Conservation (phyloP, 805 yeast species). For the Ogataea chonburiensis region DNA sequence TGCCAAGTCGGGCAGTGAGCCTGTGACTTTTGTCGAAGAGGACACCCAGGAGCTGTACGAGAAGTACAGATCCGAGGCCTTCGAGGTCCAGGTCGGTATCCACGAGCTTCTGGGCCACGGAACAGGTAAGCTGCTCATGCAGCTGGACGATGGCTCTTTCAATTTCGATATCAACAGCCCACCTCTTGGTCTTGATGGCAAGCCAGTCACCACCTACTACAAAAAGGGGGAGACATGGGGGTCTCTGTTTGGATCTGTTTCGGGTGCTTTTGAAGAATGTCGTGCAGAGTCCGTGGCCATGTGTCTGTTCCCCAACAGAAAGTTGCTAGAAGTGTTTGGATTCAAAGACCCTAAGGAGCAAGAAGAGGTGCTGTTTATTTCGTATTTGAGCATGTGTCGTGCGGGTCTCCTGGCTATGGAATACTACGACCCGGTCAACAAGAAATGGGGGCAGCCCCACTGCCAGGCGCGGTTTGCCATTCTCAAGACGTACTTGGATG, state of each 20-base stretch:
- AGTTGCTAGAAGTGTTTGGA: constrained; percentile 72
- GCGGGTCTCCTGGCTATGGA: constrained; percentile 84
- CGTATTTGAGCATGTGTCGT: constrained; percentile 79
- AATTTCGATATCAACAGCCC: constrained; percentile 69
- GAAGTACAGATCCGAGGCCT: constrained; percentile 74
- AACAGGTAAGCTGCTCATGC: constrained; percentile 73
- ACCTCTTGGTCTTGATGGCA: constrained; percentile 58
- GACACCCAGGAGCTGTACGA: constrained; percentile 57
- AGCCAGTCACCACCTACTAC: constrained; percentile 67
- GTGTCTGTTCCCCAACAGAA: constrained; percentile 67
- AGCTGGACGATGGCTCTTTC: constrained; percentile 57
- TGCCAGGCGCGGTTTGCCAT: constrained; percentile 92
- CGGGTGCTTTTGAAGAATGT: constrained; percentile 91
- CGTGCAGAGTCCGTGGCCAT: constrained; percentile 90
- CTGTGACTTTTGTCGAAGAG: constrained; percentile 62
- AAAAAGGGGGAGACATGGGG: constrained; percentile 90
- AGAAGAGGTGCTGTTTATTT: constrained; percentile 60
- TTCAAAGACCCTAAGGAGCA: constrained; percentile 56
- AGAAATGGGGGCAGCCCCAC: constrained; percentile 93
- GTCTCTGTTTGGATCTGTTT: constrained; percentile 72
- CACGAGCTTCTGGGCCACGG: constrained; percentile 93
- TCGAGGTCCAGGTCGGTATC: constrained; percentile 91
- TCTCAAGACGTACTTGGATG: constrained; percentile 67
- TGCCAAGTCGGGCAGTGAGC: constrained; percentile 68
- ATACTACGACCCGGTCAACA: constrained; percentile 78